A percentile compares a stretch with the other conserved stretches of the same genome.
phyloP scores from a whole-genome alignment of 2,329 filamentous ascomycete species.

The Monilinia polystroma region DNA sequence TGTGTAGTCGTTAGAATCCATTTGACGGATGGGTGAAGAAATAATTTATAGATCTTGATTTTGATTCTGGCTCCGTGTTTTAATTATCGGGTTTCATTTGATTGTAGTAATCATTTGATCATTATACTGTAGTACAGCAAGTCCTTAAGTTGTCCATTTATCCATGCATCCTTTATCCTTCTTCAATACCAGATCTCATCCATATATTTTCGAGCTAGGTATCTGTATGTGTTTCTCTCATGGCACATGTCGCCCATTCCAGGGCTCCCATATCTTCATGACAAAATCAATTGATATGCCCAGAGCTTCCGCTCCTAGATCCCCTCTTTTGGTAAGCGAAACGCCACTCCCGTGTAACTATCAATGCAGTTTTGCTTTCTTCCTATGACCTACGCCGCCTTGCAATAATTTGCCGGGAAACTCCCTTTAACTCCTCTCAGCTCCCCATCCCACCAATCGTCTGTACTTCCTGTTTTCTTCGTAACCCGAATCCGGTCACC shows the following conservation, averaged over 20 bases:
- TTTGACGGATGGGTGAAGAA: not conserved
- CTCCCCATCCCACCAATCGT: constrained; percentile 90
- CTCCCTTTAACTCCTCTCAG: constrained; percentile 64
- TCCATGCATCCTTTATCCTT: not conserved
- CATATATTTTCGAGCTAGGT: not conserved
- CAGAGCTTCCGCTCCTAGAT: no score
- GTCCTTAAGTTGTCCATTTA: not conserved
- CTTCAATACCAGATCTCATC: not conserved
- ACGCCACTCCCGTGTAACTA: not conserved
- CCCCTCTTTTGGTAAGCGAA: not conserved
- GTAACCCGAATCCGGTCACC: constrained; percentile 75
- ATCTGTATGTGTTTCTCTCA: not conserved
- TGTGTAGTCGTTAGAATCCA: no score
- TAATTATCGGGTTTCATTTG: not conserved
- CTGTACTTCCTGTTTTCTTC: constrained; percentile 74
- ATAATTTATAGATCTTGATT: not conserved
- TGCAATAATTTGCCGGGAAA: constrained; percentile 84
- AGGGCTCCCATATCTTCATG: no score
- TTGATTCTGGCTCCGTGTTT: no score
- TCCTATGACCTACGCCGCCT: constrained; percentile 35
- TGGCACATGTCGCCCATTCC: not conserved
- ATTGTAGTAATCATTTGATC: not conserved
- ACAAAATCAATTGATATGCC: no score
- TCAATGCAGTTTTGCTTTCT: not conserved
- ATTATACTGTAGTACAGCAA: not conserved